Base-by-base conservation (phyloP, 805 yeast genomes). In the Hanseniaspora clermontiae region DNA sequence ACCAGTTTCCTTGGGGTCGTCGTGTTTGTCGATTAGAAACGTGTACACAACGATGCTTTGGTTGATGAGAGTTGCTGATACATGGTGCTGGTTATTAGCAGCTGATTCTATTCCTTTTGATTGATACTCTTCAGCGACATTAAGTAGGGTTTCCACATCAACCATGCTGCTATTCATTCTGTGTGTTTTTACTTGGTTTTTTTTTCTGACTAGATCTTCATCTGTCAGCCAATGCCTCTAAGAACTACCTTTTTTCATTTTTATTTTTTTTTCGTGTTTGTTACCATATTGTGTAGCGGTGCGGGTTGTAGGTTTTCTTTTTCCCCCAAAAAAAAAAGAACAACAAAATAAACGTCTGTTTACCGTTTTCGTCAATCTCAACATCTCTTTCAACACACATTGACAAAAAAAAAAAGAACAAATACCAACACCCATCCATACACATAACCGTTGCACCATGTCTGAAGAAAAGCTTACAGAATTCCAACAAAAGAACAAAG, bases 401-500 rank as follows among this genome's bases (percentile, higher is more conserved):
- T 8, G 7, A 34, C 9, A 10, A 34, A 34, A 34, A 24, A n/a
- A n/a, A n/a, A n/a, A n/a, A n/a, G n/a, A n/a, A n/a, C n/a, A n/a
- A n/a, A n/a, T n/a, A n/a, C n/a, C n/a, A n/a, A n/a, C n/a, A n/a
- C n/a, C n/a, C n/a, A n/a, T n/a, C n/a, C n/a, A n/a, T n/a, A n/a
- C n/a, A n/a, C n/a, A n/a, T n/a, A n/a, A n/a, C n/a, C n/a, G n/a
- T n/a, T n/a, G n/a, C n/a, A n/a, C n/a, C n/a, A 68, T 68, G 71
- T 60, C 68, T 45, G 71, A 68, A 17, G 66, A 66, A 24, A 65
- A 70, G 50, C 54, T 69, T 45, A 64, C 66, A 51, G 69, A 68
- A 38, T 69, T 69, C 55, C 65, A 67, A 55, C 65, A 68, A 57
- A 67, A 67, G 17, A 69, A 69, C 49, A 66, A 65, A 59, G 64